Percentiles rank a stretch among this genome's conserved stretches.
These are phyloP conservation scores for Bryoglossum gracile DNA, from an alignment of 495 filamentous ascomycete species.

Conservation along the genomic window DNA sequence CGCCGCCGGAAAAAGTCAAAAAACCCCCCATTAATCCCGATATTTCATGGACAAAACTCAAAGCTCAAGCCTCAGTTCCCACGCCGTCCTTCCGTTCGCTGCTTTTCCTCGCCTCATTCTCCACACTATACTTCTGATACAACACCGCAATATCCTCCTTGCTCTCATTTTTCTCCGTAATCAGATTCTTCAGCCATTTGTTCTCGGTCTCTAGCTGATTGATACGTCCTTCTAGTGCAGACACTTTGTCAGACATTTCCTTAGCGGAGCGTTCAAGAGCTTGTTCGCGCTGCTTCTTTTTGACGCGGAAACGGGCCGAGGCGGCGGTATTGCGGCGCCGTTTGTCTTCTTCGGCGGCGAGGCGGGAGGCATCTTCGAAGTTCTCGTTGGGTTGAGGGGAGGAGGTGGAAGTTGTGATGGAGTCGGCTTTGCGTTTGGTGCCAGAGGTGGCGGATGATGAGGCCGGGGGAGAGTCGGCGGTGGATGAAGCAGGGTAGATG, in stretches of 20 bases:
- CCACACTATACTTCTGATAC: conserved; percentile 25
- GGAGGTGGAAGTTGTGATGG: conserved; percentile 21
- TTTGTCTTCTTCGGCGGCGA: conserved; percentile 94
- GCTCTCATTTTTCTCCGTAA: conserved; percentile 81
- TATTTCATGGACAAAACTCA: too few relatives aligned
- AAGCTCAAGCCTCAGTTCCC: conserved; percentile 40
- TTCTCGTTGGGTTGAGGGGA: conserved; percentile 29
- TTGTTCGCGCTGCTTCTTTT: conserved; percentile 99
- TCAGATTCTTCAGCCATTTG: conserved; percentile 88
- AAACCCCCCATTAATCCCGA: too few relatives aligned
- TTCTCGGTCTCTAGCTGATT: conserved; percentile 90
- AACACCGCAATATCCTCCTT: conserved; percentile 37
- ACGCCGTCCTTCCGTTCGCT: conserved; percentile 23
- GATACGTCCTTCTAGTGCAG: conserved; percentile 70
- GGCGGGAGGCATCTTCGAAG: conserved; percentile 62
- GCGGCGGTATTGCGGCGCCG: conserved; percentile 94
- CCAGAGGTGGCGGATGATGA: conserved; percentile 19
- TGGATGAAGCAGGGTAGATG: conserved; percentile 30
- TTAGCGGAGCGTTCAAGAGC: conserved; percentile 84
- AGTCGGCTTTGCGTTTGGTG: conserved; percentile 48
- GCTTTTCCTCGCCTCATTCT: conserved; percentile 17
- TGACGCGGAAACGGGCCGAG: conserved; percentile 88
- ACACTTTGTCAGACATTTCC: conserved; percentile 82
- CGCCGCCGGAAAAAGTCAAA: too few relatives aligned
- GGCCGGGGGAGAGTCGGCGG: conserved; percentile 36